phyloP scores from a whole-genome alignment of 306 rosid species.

The Delonix regia region DNA sequence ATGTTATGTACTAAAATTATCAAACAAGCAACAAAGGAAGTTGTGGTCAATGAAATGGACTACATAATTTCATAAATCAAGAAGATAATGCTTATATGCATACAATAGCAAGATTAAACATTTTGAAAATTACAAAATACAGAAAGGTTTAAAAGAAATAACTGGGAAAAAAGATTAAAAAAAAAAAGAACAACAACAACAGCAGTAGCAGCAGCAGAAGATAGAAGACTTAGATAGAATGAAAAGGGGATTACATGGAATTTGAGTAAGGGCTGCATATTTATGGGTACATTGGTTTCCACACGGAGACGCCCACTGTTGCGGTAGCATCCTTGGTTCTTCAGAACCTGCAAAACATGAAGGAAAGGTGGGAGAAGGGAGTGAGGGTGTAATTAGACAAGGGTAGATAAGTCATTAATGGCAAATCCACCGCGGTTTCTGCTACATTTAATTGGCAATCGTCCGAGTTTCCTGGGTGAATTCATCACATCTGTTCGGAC shows the following conservation, averaged over 20 bases:
- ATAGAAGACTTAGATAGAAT: not conserved
- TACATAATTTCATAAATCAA: not conserved
- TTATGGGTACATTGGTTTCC: conserved; percentile 78
- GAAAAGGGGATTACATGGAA: conserved; percentile 46
- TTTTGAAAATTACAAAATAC: not conserved
- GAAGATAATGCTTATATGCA: not conserved
- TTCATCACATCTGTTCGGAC: not conserved
- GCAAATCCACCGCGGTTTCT: not conserved
- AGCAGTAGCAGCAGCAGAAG: not conserved
- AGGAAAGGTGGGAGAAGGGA: not conserved
- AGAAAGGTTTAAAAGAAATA: not conserved
- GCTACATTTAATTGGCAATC: not conserved
- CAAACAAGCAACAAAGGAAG: not conserved
- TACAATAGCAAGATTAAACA: conserved; percentile 9
- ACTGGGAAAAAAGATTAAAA: not conserved
- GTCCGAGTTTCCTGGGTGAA: not conserved
- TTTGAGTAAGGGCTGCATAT: conserved; percentile 73
- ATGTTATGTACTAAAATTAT: not conserved
- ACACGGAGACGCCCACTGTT: conserved; percentile 78
- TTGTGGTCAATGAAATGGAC: conserved; percentile 9
- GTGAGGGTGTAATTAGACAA: not conserved
- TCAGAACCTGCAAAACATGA: not conserved
- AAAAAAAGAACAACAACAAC: not conserved
- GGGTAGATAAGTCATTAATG: not conserved
- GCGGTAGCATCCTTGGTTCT: conserved; percentile 57